Percentiles rank a stretch among this genome's conserved stretches.
These are phyloP conservation scores for Anthostomella pinea DNA, from an alignment of 2,329 filamentous ascomycete species.

Conservation along the genomic window DNA sequence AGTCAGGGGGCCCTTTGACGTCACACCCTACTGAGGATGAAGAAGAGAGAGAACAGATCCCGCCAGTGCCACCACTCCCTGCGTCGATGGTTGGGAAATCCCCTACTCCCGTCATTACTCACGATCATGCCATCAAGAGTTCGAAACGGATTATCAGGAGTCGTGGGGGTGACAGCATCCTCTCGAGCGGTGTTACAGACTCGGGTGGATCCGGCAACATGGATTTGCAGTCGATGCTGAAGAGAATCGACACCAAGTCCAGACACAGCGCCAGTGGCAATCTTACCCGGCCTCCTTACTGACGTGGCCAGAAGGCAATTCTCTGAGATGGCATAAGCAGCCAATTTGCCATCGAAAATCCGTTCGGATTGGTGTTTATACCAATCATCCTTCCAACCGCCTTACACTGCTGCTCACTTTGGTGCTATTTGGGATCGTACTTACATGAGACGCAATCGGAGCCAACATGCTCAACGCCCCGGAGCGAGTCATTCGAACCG, in stretches of 20 bases:
- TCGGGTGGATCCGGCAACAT: constrained; percentile 18
- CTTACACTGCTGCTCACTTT: too few species aligned
- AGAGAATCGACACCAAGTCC: constrained; percentile 34
- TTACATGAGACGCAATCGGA: too few species aligned
- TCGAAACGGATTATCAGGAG: constrained; percentile 27
- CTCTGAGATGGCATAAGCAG: too few species aligned
- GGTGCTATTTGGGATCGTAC: too few species aligned
- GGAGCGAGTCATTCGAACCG: too few species aligned
- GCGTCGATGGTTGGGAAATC: constrained; percentile 26
- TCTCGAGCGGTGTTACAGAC: constrained; percentile 22
- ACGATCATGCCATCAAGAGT: constrained; percentile 35
- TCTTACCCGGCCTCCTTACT: constrained; percentile 32
- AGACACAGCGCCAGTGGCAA: constrained; percentile 31
- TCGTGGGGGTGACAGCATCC: constrained; percentile 28
- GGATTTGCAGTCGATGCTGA: constrained; percentile 33
- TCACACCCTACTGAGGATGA: constrained; percentile 30
- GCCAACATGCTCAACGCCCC: too few species aligned
- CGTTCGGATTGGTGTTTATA: too few species aligned
- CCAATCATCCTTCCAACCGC: too few species aligned
- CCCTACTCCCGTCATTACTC: constrained; percentile 23
- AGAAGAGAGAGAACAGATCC: constrained; percentile 41
- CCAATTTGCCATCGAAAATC: too few species aligned
- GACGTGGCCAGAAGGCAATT: too few species aligned
- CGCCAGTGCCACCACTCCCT: constrained; percentile 56
- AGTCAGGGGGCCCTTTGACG: constrained; percentile 26